Base-by-base conservation (phyloP, 2,329 filamentous ascomycete genomes). In the Lasiodiplodia theobromae region DNA sequence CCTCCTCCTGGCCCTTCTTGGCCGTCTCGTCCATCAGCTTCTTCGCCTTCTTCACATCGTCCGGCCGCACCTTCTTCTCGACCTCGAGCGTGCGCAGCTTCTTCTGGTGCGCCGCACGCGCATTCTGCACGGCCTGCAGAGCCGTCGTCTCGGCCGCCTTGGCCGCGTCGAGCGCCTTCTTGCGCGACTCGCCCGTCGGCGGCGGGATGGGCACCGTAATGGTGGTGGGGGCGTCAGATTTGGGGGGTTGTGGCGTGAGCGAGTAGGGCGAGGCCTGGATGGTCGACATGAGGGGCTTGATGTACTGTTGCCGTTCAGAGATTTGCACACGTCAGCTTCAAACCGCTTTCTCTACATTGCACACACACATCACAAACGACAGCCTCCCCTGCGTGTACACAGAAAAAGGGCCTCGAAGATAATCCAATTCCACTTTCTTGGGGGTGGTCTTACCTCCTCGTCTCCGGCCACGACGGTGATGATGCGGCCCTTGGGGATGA, bases 401-500 rank as follows among this genome's bases (percentile, higher is more conserved):
- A 28, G 28, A 28, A 28, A 28, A 28, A 28, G 28, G 28, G 28
- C 28, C 28, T 28, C 28, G 28, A 28, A 28, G 28, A 7, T 28
- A 6, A 28, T 28, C 28, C 28, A 28, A 28, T 28, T 28, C 28
- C 6, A 28, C 28, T 28, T 28, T 28, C 28, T 28, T 28, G 28
- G 28, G 4, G 25, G 25, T 25, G 25, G 25, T 1, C 31, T 73
- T 76, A 91, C 89, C 69, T 87, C 86, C 73, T 88, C 85, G 74
- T 92, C 90, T 16, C 88, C 86, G 49, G 87, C 87, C 25, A 91
- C 76, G n/a, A 92, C 81, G 69, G 87, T 86, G 37, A 91, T 77
- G 72, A 83, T 84, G 67, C 89, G 79, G 12, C 89, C 89, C 73
- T 89, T 89, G 0, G 88, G 88, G 49, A 92, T 82, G 18, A 92